A percentile compares a stretch with the other conserved stretches of the same genome.
Evolutionary conservation across 2,329 filamentous ascomycete species (phyloP).

Genomic region (Setomelanomma holmii): DNA sequence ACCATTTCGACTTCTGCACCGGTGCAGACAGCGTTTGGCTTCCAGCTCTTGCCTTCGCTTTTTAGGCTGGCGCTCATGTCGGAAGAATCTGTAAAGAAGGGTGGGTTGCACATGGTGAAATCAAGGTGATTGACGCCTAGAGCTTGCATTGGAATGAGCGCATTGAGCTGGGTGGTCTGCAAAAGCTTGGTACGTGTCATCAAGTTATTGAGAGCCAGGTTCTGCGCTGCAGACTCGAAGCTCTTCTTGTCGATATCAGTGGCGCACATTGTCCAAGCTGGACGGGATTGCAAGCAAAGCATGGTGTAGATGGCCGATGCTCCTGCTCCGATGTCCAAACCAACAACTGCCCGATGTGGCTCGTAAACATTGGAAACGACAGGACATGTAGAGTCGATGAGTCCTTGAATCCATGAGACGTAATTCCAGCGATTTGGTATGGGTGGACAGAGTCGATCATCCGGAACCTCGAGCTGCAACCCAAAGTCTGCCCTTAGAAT

Average conservation of each 20-base stretch:
- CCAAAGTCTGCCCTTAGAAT: constrained; percentile 79
- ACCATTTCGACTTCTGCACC: constrained; percentile 88
- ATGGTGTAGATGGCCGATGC: constrained; percentile 92
- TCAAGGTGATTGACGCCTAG: constrained; percentile 66
- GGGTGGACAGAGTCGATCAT: constrained; percentile 84
- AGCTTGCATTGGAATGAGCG: constrained; percentile 69
- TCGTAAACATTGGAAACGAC: constrained; percentile 55
- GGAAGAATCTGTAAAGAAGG: constrained; percentile 80
- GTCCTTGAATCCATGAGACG: constrained; percentile 82
- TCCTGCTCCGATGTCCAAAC: constrained; percentile 88
- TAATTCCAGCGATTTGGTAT: constrained; percentile 82
- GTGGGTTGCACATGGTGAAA: constrained; percentile 93
- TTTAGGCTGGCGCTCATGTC: constrained; percentile 68
- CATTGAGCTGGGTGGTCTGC: constrained; percentile 57
- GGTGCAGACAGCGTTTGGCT: constrained; percentile 76
- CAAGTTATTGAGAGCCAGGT: constrained; percentile 72
- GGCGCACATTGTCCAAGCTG: constrained; percentile 64
- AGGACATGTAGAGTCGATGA: constrained; percentile 73
- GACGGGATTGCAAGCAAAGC: constrained; percentile 72
- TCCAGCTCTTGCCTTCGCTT: constrained; percentile 69
- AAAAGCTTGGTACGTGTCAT: constrained; percentile 70
- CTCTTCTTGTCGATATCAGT: constrained; percentile 78
- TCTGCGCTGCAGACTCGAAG: constrained; percentile 69
- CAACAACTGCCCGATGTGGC: constrained; percentile 63
- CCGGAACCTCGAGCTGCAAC: constrained; percentile 72